A percentile compares a stretch with the other conserved stretches of the same genome.
Conservation (phyloP, 108 stramenopile genomes). For the Fistulifera pelliculosa region DNA sequence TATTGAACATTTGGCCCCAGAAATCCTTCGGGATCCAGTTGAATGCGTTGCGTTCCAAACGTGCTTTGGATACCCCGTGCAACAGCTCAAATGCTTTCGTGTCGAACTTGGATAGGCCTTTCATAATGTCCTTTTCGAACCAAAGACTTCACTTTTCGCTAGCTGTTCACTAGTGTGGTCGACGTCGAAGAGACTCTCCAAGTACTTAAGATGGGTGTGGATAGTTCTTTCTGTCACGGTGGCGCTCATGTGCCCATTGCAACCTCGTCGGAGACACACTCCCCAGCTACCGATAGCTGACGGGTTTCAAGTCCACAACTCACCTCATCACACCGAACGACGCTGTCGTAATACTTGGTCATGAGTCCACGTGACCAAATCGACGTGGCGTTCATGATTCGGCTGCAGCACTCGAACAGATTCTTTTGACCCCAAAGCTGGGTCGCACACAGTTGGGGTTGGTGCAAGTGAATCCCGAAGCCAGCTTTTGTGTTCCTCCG, state of each 20-base stretch:
- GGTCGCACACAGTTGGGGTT: slow-evolving; percentile 50
- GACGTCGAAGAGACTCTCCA: slow-evolving; percentile 70
- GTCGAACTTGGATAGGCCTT: slow-evolving; percentile 40
- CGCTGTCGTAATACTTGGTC: slow-evolving; percentile 54
- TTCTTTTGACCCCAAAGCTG: slow-evolving; percentile 51
- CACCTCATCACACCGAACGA: slow-evolving; percentile 71
- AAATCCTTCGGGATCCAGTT: slow-evolving; percentile 68
- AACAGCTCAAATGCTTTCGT: slow-evolving; percentile 27
- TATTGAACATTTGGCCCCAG: slow-evolving; percentile 21
- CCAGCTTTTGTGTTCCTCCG: slow-evolving; percentile 5
- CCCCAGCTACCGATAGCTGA: slow-evolving; percentile 72
- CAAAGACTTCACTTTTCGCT: slow-evolving; percentile 15
- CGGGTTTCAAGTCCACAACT: slow-evolving; percentile 67
- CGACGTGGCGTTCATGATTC: slow-evolving; percentile 46
- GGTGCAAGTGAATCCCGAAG: slow-evolving; percentile 33
- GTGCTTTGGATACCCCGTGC: slow-evolving; percentile 18
- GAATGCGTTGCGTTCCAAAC: slow-evolving; percentile 34
- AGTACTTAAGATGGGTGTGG: slow-evolving; percentile 76
- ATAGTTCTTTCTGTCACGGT: slow-evolving; percentile 35
- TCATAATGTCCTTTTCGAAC: slow-evolving; percentile 33
- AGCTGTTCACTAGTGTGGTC: slow-evolving; percentile 54
- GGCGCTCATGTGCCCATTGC: slow-evolving; percentile 58
- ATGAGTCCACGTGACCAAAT: slow-evolving; percentile 20
- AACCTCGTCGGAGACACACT: slow-evolving; percentile 59
- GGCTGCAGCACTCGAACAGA: slow-evolving; percentile 39